Evolutionary conservation across 1,284 basidiomycete species (phyloP).

Genomic region (Rhodofomes roseus): DNA sequence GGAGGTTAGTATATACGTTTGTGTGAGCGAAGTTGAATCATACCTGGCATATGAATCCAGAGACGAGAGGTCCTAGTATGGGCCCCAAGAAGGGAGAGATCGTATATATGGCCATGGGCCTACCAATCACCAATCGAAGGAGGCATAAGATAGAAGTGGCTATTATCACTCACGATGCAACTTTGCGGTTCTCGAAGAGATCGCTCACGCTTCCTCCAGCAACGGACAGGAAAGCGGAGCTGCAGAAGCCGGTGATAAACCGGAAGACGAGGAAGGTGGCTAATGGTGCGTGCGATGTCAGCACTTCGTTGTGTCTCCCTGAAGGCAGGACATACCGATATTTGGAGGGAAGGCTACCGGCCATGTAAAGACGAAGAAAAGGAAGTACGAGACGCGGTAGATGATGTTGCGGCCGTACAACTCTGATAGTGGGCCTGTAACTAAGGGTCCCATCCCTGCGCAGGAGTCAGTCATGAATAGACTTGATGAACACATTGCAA

Average conservation of each 20-base stretch:
- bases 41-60: constrained; percentile 51
- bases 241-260: constrained; percentile 66
- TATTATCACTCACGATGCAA: constrained; percentile 53
- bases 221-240: constrained; percentile 76
- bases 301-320: neutral
- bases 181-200: constrained; percentile 58
- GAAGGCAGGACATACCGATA: constrained; percentile 29
- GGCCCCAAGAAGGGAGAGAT: constrained; percentile 73
- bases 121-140: neutral
- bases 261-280: constrained; percentile 65
- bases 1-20: neutral
- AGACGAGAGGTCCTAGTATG: constrained; percentile 59
- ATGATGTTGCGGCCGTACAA: constrained; percentile 43
- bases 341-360: constrained; percentile 50
- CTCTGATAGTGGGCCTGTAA: constrained; percentile 54
- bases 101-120: constrained; percentile 78
- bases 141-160: neutral
- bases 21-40: constrained; percentile 6
- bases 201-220: constrained; percentile 80
- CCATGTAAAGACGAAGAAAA: constrained; percentile 44
- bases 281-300: constrained; percentile 10
- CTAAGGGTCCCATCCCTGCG: constrained; percentile 40
- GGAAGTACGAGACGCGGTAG: constrained; percentile 35
- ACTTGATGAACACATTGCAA: neutral
- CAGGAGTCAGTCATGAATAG: neutral